Evolutionary conservation across 164 flowering plant species (phyloP).

Genomic region (Vitis amurensis): DNA sequence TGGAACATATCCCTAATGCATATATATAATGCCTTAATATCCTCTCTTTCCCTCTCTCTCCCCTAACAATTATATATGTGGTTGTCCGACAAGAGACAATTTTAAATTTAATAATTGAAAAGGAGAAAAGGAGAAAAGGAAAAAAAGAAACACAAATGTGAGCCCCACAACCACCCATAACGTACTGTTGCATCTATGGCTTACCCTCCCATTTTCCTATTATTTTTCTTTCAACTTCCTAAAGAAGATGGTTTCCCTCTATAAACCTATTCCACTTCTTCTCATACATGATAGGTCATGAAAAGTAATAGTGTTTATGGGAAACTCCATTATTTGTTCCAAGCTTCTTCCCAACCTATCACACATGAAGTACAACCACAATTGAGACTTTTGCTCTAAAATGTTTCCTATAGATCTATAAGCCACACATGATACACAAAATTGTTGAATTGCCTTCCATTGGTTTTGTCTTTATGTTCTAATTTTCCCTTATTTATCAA

Average conservation of each 20-base stretch:
- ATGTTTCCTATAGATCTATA: neutral
- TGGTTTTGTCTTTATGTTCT: slow-evolving; percentile 9
- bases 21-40: slow-evolving; percentile 18
- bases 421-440: slow-evolving; percentile 1
- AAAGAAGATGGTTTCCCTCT: slow-evolving; percentile 4
- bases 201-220: slow-evolving; percentile 12
- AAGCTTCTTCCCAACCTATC: neutral
- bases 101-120: slow-evolving; percentile 28
- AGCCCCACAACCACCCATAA: slow-evolving; percentile 29
- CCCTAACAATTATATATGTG: slow-evolving; percentile 30
- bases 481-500: neutral
- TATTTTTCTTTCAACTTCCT: slow-evolving; percentile 14
- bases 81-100: slow-evolving; percentile 36
- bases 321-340: too few species aligned
- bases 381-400: neutral
- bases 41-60: slow-evolving; percentile 6
- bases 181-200: slow-evolving; percentile 25
- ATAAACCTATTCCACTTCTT: neutral
- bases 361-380: neutral
- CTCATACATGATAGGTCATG: too few species aligned
- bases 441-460: slow-evolving; percentile 12
- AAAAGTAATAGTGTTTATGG: too few species aligned
- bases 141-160: slow-evolving; percentile 27
- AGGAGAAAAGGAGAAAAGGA: slow-evolving; percentile 12
- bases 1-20: slow-evolving; percentile 4